Conservation (phyloP, 2,329 filamentous ascomycete species). For the Aspergillus clavatus region DNA sequence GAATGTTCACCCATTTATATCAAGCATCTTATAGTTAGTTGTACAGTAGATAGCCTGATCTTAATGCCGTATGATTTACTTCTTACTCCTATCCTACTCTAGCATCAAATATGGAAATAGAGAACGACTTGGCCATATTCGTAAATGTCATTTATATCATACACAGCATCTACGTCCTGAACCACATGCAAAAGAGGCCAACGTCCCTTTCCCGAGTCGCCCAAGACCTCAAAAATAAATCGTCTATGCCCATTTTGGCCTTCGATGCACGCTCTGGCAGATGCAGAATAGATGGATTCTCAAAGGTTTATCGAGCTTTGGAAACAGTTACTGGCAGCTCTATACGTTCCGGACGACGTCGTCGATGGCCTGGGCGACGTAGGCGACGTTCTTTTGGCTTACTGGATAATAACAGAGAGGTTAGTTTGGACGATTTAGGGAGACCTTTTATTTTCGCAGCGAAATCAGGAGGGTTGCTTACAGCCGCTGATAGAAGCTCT, state of each 20-base stretch:
- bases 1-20: neutral
- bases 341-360: constrained; percentile 33
- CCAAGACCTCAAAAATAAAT: neutral
- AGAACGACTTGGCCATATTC: neutral
- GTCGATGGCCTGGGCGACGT: constrained; percentile 37
- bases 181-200: neutral
- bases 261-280: too few species aligned
- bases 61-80: constrained; percentile 2
- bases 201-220: too few species aligned
- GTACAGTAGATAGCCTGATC: constrained; percentile 13
- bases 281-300: too few species aligned
- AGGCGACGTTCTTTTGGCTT: constrained; percentile 37
- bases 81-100: neutral
- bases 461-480: too few species aligned
- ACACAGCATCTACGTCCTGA: neutral
- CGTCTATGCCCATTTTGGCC: neutral
- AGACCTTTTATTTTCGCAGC: too few species aligned
- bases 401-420: constrained; percentile 19
- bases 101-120: neutral
- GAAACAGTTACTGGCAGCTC: neutral
- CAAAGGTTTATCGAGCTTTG: too few species aligned
- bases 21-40: constrained; percentile 2
- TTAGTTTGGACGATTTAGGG: too few species aligned
- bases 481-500: constrained; percentile 38
- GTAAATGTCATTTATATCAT: neutral